Conservation (phyloP, 2,329 filamentous ascomycete genomes). For the Phialophora expanda region DNA sequence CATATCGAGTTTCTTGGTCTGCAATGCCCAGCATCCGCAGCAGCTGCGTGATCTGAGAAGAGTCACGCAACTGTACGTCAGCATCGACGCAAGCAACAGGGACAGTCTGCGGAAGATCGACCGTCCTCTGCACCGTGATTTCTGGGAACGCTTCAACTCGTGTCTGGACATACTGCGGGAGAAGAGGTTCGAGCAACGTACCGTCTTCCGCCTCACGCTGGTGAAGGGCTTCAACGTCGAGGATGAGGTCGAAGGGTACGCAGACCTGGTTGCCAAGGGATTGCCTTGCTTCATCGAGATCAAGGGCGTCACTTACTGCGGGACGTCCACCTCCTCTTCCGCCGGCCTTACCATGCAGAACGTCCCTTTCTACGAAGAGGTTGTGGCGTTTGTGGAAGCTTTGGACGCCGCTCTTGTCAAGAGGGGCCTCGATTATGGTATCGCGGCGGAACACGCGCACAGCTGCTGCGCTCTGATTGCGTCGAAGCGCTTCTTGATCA, state of each 20-base stretch:
- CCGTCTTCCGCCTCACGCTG: constrained; percentile 91
- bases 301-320: constrained; percentile 90
- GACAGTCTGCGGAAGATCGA: constrained; percentile 89
- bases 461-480: constrained; percentile 91
- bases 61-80: constrained; percentile 95
- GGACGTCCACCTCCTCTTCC: constrained; percentile 80
- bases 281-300: constrained; percentile 92
- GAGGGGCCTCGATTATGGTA: constrained; percentile 80
- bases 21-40: constrained; percentile 95
- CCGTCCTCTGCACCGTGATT: constrained; percentile 89
- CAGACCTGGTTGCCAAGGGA: constrained; percentile 81
- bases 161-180: constrained; percentile 88
- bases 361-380: constrained; percentile 93
- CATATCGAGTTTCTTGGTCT: constrained; percentile 94
- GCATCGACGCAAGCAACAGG: constrained; percentile 90
- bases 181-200: constrained; percentile 82
- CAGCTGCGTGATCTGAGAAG: constrained; percentile 80
- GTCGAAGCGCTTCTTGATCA: constrained; percentile 75
- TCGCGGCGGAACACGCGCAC: constrained; percentile 93
- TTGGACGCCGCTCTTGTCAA: constrained; percentile 71
- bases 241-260: constrained; percentile 89
- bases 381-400: constrained; percentile 78
- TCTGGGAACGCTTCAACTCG: constrained; percentile 92
- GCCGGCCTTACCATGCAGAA: constrained; percentile 96
- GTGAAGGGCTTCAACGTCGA: constrained; percentile 99